Evolutionary conservation across 1,139 yeast genomes (phyloP).

Genomic region (Yamadazyma diddensiae): DNA sequence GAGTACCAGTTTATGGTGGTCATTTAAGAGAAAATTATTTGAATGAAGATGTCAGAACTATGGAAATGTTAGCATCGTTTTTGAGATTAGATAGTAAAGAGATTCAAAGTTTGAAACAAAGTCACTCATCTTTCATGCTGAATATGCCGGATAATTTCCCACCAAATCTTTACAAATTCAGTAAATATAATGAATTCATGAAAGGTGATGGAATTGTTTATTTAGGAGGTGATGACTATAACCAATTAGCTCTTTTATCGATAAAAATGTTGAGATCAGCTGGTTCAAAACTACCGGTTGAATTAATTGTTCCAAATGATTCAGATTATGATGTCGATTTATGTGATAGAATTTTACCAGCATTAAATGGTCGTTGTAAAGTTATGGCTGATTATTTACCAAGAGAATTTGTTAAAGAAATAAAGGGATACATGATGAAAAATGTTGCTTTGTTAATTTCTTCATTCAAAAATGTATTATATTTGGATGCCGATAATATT

Average conservation of each 20-base stretch:
- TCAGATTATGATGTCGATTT: slow-evolving; percentile 30
- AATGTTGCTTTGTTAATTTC: slow-evolving; percentile 33
- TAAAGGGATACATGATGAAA: slow-evolving; percentile 31
- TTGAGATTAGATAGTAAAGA: slow-evolving; percentile 22
- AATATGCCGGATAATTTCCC: slow-evolving; percentile 24
- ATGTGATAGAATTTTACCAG: slow-evolving; percentile 28
- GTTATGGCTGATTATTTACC: slow-evolving; percentile 33
- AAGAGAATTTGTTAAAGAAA: slow-evolving; percentile 14
- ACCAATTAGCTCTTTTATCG: slow-evolving; percentile 54
- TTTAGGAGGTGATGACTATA: slow-evolving; percentile 60
- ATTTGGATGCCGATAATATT: slow-evolving; percentile 37
- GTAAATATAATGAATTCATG: slow-evolving; percentile 26
- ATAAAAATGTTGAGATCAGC: slow-evolving; percentile 50
- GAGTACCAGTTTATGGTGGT: slow-evolving; percentile 32
- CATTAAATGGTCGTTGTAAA: slow-evolving; percentile 30
- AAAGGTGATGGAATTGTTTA: slow-evolving; percentile 58
- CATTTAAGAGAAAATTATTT: slow-evolving; percentile 32
- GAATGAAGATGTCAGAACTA: slow-evolving; percentile 28
- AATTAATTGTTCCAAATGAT: slow-evolving; percentile 38
- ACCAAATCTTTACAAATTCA: slow-evolving; percentile 17
- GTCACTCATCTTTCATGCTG: slow-evolving; percentile 21
- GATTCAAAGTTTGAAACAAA: slow-evolving; percentile 16
- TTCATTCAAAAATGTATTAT: slow-evolving; percentile 31
- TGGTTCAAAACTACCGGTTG: slow-evolving; percentile 58
- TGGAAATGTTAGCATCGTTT: slow-evolving; percentile 21